A percentile compares a stretch with the other conserved stretches of the same genome.
Conservation (phyloP, 345 rosid genomes). For the Laguncularia racemosa region DNA sequence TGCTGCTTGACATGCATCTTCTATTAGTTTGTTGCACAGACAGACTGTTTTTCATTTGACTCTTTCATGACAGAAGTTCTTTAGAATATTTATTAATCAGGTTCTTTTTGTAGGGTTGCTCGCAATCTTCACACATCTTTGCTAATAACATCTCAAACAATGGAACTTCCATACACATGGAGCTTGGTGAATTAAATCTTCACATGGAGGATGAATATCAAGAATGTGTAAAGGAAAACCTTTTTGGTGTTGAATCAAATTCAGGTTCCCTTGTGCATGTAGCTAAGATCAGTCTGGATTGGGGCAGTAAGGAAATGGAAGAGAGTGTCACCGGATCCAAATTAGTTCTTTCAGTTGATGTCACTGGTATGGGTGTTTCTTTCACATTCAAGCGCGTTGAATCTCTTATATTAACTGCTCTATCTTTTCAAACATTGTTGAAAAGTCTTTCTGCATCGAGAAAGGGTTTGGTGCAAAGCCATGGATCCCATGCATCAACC, state of each 20-base stretch:
- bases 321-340: slow-evolving; percentile 49
- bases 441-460: slow-evolving; percentile 50
- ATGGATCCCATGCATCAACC: slow-evolving; percentile 41
- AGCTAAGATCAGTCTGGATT: slow-evolving; percentile 84
- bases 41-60: neutral
- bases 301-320: slow-evolving; percentile 81
- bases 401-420: slow-evolving; percentile 58
- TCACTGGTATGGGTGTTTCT: slow-evolving; percentile 76
- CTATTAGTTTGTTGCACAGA: neutral
- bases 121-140: slow-evolving; percentile 91
- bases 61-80: no score
- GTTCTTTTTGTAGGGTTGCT: slow-evolving; percentile 57
- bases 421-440: slow-evolving; percentile 62
- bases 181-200: slow-evolving; percentile 92
- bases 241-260: slow-evolving; percentile 83
- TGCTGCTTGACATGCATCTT: neutral
- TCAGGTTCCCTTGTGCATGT: slow-evolving; percentile 82
- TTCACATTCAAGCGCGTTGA: slow-evolving; percentile 70
- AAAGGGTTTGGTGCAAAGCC: slow-evolving; percentile 41
- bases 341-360: slow-evolving; percentile 74
- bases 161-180: slow-evolving; percentile 79
- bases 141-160: slow-evolving; percentile 78
- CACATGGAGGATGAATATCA: slow-evolving; percentile 93
- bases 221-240: slow-evolving; percentile 78
- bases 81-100: slow-evolving; percentile 4